phyloP scores from a whole-genome alignment of 371 early-diverging fungal genomes.

The Mucor indicus region DNA sequence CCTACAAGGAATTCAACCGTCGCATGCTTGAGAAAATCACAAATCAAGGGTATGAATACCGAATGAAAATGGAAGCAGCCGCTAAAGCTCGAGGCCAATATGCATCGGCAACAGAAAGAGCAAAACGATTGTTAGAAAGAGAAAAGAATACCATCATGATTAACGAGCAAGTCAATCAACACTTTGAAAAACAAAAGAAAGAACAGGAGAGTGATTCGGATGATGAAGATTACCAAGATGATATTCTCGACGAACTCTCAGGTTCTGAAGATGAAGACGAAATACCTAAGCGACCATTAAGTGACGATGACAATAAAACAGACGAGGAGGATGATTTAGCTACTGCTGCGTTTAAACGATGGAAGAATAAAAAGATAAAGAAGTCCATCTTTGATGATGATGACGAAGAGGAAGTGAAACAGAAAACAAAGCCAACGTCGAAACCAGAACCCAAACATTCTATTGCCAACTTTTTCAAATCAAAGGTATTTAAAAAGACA shows the following conservation, averaged over 20 bases:
- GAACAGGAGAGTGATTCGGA: neutral
- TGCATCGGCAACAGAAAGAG: constrained; percentile 34
- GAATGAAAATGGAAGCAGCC: constrained; percentile 30
- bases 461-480: constrained; percentile 23
- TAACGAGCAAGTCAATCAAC: constrained; percentile 6
- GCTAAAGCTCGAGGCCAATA: constrained; percentile 33
- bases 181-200: constrained; percentile 7
- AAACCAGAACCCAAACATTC: constrained; percentile 24
- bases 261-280: constrained; percentile 6
- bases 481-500: constrained; percentile 7
- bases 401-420: constrained; percentile 12
- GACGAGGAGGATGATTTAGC: constrained; percentile 12
- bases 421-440: neutral
- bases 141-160: constrained; percentile 25
- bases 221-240: constrained; percentile 10
- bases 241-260: neutral
- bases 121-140: constrained; percentile 25
- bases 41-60: constrained; percentile 24
- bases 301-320: neutral
- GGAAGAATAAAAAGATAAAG: constrained; percentile 14
- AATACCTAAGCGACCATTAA: neutral
- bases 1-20: constrained; percentile 25
- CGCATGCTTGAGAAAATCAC: constrained; percentile 25
- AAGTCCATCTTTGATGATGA: constrained; percentile 16
- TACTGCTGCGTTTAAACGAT: constrained; percentile 10